phyloP scores from a whole-genome alignment of 371 early-diverging fungal species.

The Actinomucor elegans region DNA sequence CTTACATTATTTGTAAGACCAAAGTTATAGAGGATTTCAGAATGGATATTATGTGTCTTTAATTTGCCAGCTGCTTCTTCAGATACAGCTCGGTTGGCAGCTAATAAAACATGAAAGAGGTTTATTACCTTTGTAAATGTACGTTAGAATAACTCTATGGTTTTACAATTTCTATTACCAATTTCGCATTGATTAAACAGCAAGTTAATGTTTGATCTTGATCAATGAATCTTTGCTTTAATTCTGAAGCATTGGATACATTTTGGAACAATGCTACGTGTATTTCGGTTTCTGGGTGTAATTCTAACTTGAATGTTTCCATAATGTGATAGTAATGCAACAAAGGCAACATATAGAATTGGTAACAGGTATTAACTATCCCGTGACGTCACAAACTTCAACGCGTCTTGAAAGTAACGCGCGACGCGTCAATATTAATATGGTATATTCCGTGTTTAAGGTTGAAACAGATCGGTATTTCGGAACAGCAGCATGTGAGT shows the following conservation, averaged over 20 bases:
- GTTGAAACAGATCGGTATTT: too few relatives aligned
- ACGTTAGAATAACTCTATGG: not conserved
- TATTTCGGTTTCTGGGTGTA: constrained; percentile 44
- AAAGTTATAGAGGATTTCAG: constrained; percentile 61
- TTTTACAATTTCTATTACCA: constrained; percentile 26
- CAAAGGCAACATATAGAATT: not conserved
- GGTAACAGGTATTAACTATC: not conserved
- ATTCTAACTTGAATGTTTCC: constrained; percentile 59
- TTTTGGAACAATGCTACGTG: constrained; percentile 54
- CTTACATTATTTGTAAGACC: constrained; percentile 45
- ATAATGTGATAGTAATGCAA: constrained; percentile 23
- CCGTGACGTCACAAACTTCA: too few relatives aligned
- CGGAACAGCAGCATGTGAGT: too few relatives aligned
- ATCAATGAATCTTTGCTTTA: constrained; percentile 46
- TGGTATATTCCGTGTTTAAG: too few relatives aligned
- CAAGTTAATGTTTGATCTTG: constrained; percentile 50
- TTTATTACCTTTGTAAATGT: constrained; percentile 44
- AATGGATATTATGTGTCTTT: constrained; percentile 55
- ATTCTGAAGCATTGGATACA: constrained; percentile 50
- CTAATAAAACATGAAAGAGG: constrained; percentile 46
- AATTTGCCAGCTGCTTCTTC: constrained; percentile 46
- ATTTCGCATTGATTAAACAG: constrained; percentile 52
- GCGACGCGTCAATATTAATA: too few relatives aligned
- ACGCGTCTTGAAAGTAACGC: too few relatives aligned
- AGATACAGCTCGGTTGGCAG: constrained; percentile 52